A percentile compares a stretch with the other conserved stretches of the same genome.
phyloP scores from a whole-genome alignment of 805 yeast genomes.

The Maudiozyma barnettii region DNA sequence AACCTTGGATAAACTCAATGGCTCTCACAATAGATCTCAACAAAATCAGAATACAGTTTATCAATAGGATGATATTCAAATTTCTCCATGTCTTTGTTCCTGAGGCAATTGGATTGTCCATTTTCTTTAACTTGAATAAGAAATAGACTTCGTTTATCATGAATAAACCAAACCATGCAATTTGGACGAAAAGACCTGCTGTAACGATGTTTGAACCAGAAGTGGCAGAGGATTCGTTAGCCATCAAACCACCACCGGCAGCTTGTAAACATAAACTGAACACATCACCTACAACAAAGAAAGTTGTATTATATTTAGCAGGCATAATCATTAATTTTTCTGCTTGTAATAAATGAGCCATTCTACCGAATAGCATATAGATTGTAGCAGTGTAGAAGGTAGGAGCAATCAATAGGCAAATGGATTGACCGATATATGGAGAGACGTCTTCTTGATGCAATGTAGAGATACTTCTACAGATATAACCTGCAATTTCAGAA shows the following conservation, averaged over 20 bases:
- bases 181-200: constrained; percentile 29
- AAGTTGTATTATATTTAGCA: constrained; percentile 16
- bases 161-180: constrained; percentile 26
- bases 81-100: constrained; percentile 9
- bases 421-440: constrained; percentile 21
- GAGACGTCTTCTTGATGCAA: constrained; percentile 4
- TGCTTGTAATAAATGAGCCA: constrained; percentile 14
- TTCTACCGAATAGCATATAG: constrained; percentile 26
- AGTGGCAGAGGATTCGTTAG: constrained; percentile 1
- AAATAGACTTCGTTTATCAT: constrained; percentile 15
- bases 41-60: constrained; percentile 17
- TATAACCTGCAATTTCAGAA: constrained; percentile 22
- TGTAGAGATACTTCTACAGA: constrained; percentile 14
- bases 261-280: constrained; percentile 25
- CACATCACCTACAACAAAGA: constrained; percentile 29
- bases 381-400: constrained; percentile 27
- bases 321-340: constrained; percentile 14
- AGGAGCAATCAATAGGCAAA: constrained; percentile 27
- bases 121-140: constrained; percentile 6
- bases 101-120: constrained; percentile 1
- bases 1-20: constrained; percentile 27
- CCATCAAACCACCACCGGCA: constrained; percentile 27
- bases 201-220: constrained; percentile 20
- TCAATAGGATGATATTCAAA: constrained; percentile 10
- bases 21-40: constrained; percentile 28